phyloP scores from a whole-genome alignment of 2,329 filamentous ascomycete genomes.

The Fusarium liriodendri region DNA sequence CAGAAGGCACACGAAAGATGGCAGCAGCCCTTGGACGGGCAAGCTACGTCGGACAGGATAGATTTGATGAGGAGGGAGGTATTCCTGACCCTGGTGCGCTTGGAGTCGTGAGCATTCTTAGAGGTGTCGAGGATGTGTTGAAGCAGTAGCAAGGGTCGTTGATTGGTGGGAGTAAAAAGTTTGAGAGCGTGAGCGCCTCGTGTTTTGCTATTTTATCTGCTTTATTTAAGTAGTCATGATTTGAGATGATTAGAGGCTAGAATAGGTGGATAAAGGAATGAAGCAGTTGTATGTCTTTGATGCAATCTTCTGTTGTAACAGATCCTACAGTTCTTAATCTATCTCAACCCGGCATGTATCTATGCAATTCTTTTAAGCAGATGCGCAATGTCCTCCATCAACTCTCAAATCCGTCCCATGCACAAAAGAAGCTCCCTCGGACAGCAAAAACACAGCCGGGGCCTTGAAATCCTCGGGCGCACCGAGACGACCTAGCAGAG shows the following conservation, averaged over 20 bases:
- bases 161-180: not conserved
- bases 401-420: constrained; percentile 67
- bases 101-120: constrained; percentile 40
- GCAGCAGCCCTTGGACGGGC: constrained; percentile 77
- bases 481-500: constrained; percentile 64
- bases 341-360: not conserved
- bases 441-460: constrained; percentile 66
- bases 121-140: constrained; percentile 13
- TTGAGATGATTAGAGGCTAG: not conserved
- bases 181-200: not conserved
- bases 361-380: constrained; percentile 37
- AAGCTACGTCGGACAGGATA: constrained; percentile 80
- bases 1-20: constrained; percentile 78
- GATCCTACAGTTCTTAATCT: not conserved
- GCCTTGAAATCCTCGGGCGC: constrained; percentile 69
- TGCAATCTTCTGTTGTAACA: not conserved
- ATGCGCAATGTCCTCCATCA: constrained; percentile 66
- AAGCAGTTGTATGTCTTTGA: not conserved
- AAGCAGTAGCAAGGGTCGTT: not conserved
- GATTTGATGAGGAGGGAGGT: constrained; percentile 60
- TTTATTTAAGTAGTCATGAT: not conserved
- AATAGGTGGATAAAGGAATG: not conserved
- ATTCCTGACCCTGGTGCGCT: constrained; percentile 75
- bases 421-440: constrained; percentile 67
- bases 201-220: not conserved